These are phyloP conservation scores for Schrenkiella parvula DNA, from an alignment of 345 rosid species.

Conservation along the genomic window DNA sequence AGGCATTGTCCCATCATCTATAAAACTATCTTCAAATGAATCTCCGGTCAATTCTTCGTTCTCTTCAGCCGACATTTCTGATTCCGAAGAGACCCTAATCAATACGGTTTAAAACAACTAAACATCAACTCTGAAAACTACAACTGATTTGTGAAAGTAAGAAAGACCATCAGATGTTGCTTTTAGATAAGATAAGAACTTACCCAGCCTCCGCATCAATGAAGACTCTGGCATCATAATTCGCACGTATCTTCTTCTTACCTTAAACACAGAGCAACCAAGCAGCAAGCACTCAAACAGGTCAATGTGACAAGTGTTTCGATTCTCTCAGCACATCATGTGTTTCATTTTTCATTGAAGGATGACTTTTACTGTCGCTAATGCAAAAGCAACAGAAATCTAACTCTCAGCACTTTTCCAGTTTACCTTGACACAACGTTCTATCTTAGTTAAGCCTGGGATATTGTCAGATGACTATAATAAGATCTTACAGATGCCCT, in stretches of 20 bases:
- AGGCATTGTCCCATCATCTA: constrained; percentile 68
- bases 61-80: constrained; percentile 67
- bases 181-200: constrained; percentile 32
- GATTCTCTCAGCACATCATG: neutral
- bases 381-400: neutral
- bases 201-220: constrained; percentile 92
- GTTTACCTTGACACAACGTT: neutral
- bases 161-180: constrained; percentile 8
- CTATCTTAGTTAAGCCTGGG: neutral
- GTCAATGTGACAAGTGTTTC: neutral
- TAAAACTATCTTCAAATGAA: constrained; percentile 75
- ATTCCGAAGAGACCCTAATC: constrained; percentile 72
- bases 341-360: neutral
- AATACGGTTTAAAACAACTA: neutral
- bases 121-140: constrained; percentile 4
- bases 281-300: constrained; percentile 12
- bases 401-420: neutral
- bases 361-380: neutral
- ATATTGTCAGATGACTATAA: neutral
- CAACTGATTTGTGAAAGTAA: neutral
- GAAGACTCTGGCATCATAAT: constrained; percentile 39
- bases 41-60: constrained; percentile 42
- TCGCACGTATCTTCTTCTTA: constrained; percentile 38
- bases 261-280: constrained; percentile 39
- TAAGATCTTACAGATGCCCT: neutral